These are phyloP conservation scores for Cardamine resedifolia DNA, from an alignment of 345 rosid species.

Conservation along the genomic window DNA sequence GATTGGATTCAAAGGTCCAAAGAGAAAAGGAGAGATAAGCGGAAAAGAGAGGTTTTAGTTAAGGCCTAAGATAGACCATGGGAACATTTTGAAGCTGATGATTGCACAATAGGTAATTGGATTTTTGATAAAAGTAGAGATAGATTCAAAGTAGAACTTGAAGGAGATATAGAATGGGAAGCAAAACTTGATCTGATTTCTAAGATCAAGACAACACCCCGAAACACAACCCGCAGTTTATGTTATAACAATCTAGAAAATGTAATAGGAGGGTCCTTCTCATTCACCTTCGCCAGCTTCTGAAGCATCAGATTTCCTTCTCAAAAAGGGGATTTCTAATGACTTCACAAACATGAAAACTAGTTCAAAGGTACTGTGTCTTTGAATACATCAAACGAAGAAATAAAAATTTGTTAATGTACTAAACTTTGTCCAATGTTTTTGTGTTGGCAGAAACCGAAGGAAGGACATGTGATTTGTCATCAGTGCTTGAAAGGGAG, in stretches of 20 bases:
- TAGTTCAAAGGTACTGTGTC: conserved; percentile 13
- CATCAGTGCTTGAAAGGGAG: conserved; percentile 76
- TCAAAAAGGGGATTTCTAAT: neutral
- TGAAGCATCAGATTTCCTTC: conserved; percentile 25
- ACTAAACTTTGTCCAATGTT: conserved; percentile 5
- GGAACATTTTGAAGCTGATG: neutral
- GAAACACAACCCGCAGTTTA: conserved; percentile 4
- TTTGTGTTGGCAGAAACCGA: conserved; percentile 38
- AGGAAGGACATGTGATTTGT: conserved; percentile 37
- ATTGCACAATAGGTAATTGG: neutral
- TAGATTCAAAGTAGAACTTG: neutral
- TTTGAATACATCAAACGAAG: neutral
- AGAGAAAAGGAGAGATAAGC: neutral
- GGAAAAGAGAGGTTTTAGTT: neutral
- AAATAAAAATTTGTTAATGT: neutral
- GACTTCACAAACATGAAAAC: conserved; percentile 14
- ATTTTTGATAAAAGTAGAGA: neutral
- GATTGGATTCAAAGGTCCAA: neutral
- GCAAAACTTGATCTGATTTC: neutral
- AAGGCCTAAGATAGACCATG: too few relatives aligned
- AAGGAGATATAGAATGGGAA: conserved; percentile 29
- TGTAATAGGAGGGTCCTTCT: neutral
- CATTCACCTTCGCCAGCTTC: conserved; percentile 20
- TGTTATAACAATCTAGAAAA: neutral
- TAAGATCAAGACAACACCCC: neutral